Conservation (phyloP, 805 yeast genomes). For the Pichia manshurica region DNA sequence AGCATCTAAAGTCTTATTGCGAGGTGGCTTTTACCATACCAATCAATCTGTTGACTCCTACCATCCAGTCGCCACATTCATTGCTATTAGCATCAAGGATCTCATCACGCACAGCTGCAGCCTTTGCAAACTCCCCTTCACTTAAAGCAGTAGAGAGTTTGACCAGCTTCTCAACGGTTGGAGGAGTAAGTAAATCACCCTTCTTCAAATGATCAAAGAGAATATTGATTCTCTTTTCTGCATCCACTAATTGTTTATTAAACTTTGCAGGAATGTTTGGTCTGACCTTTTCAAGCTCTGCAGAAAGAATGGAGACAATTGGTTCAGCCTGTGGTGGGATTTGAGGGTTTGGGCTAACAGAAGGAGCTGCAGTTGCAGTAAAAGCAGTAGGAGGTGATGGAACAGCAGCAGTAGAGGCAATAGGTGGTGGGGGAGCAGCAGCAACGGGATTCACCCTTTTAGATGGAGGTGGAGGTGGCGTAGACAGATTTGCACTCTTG, state of each 20-base stretch:
- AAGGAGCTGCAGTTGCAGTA: conserved; percentile 20
- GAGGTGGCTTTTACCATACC: conserved; percentile 53
- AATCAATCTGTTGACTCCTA: conserved; percentile 83
- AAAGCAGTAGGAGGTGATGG: conserved; percentile 19
- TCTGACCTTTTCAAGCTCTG: conserved; percentile 53
- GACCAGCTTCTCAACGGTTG: conserved; percentile 49
- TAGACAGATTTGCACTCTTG: conserved; percentile 11
- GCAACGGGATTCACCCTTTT: neutral
- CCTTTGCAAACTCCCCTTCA: conserved; percentile 50
- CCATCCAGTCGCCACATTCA: conserved; percentile 88
- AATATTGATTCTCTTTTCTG: conserved; percentile 73
- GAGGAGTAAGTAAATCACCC: conserved; percentile 55
- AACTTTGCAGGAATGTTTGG: conserved; percentile 74
- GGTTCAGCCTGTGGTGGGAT: conserved; percentile 38
- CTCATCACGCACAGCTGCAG: conserved; percentile 48
- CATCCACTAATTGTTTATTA: conserved; percentile 66
- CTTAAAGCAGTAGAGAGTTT: conserved; percentile 46
- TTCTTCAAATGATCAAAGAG: conserved; percentile 75
- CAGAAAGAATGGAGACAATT: conserved; percentile 51
- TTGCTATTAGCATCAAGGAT: conserved; percentile 59
- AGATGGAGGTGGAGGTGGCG: conserved; percentile 14
- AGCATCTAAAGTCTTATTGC: too few species aligned
- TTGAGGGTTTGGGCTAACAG: conserved; percentile 2
- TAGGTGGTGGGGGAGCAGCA: neutral
- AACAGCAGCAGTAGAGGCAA: neutral